Percentiles rank a stretch among this genome's conserved stretches.
Conservation (phyloP, 2,329 filamentous ascomycete species). For the Hirsutella rhossiliensis region DNA sequence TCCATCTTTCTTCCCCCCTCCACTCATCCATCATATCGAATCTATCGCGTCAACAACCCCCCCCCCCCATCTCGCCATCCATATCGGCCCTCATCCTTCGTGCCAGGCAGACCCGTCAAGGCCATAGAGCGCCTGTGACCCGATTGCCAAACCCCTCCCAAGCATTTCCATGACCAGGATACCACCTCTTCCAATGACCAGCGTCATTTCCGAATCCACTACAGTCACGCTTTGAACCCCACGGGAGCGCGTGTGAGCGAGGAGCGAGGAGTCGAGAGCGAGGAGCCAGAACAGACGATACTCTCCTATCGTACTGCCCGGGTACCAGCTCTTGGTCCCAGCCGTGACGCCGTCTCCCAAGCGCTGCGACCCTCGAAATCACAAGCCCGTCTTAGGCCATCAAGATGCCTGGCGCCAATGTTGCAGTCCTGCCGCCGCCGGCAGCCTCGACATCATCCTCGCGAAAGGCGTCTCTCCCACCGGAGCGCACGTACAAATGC, state of each 20-base stretch:
- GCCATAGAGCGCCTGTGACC: too few relatives aligned
- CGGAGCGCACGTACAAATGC: slow-evolving; percentile 99
- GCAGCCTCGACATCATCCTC: slow-evolving; percentile 57
- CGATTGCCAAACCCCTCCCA: too few relatives aligned
- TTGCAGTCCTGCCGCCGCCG: slow-evolving; percentile 51
- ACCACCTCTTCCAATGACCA: slow-evolving; percentile 40
- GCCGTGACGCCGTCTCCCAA: slow-evolving; percentile 4
- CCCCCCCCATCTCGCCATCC: too few relatives aligned
- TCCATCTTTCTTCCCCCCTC: too few relatives aligned
- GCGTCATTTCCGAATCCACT: slow-evolving; percentile 32
- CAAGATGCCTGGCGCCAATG: slow-evolving; percentile 60
- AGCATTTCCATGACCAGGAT: slow-evolving; percentile 30
- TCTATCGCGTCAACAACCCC: too few relatives aligned
- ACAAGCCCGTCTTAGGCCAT: slow-evolving; percentile 23
- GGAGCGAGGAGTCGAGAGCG: slow-evolving; percentile 27
- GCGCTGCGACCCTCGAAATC: slow-evolving; percentile 10
- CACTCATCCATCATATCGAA: too few relatives aligned
- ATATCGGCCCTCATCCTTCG: too few relatives aligned
- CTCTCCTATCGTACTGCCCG: slow-evolving; percentile 30
- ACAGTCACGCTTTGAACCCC: slow-evolving; percentile 59
- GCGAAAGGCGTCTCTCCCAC: slow-evolving; percentile 64
- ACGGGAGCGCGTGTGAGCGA: slow-evolving; percentile 55
- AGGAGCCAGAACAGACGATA: slow-evolving; percentile 43
- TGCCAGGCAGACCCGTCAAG: too few relatives aligned
- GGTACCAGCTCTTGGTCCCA: too few relatives aligned